A percentile compares a stretch with the other conserved stretches of the same genome.
Evolutionary conservation across 2,329 filamentous ascomycete genomes (phyloP).

Genomic region (Aspergillus pseudotamarii): DNA sequence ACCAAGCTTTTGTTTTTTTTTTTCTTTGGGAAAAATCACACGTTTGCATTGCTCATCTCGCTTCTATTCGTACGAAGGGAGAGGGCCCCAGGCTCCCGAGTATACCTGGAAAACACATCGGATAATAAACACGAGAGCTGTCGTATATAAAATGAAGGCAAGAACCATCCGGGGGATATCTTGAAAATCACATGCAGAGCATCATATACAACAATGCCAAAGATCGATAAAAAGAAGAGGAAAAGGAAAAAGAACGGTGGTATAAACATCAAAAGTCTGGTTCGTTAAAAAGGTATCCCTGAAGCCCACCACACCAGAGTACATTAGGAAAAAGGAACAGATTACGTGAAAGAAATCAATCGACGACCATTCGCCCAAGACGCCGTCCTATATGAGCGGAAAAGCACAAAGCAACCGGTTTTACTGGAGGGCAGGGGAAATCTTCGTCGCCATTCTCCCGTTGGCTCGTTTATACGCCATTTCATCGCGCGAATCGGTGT

Average conservation of each 20-base stretch:
- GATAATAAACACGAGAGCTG: constrained; percentile 10
- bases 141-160: constrained; percentile 7
- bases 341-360: constrained; percentile 1
- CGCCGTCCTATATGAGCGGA: constrained; percentile 21
- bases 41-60: background rate
- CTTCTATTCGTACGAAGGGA: background rate
- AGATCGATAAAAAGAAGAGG: background rate
- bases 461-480: constrained; percentile 43
- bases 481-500: constrained; percentile 29
- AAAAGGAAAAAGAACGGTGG: constrained; percentile 11
- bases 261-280: constrained; percentile 21
- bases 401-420: background rate
- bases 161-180: constrained; percentile 19
- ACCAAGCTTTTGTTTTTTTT: background rate
- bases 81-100: background rate
- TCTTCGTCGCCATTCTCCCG: constrained; percentile 36
- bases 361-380: constrained; percentile 20
- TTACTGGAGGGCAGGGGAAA: constrained; percentile 27
- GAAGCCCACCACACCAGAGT: constrained; percentile 3
- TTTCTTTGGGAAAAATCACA: background rate
- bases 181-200: constrained; percentile 11
- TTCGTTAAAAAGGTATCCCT: constrained; percentile 16
- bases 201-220: constrained; percentile 25
- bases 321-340: background rate
- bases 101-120: background rate